A percentile compares a stretch with the other conserved stretches of the same genome.
Conservation (phyloP, 352 stramenopile species). For the Globisporangium ultimum region DNA sequence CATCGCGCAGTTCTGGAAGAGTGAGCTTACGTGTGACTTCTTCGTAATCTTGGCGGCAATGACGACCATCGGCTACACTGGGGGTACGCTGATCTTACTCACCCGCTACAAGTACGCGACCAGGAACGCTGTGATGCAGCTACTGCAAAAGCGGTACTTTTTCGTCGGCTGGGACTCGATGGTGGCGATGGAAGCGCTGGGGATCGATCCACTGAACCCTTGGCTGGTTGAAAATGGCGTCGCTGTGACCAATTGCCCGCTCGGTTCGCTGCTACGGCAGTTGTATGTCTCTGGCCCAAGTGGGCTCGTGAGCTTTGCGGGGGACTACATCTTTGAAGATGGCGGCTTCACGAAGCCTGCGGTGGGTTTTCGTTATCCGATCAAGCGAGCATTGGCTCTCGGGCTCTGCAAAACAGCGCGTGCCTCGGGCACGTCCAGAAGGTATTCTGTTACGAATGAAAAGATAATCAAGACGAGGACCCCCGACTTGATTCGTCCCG, state of each 20-base stretch:
- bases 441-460: neutral
- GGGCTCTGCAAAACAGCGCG: conserved; percentile 18
- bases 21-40: conserved; percentile 43
- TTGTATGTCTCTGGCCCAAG: conserved; percentile 39
- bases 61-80: conserved; percentile 11
- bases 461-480: neutral
- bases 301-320: conserved; percentile 23
- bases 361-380: conserved; percentile 13
- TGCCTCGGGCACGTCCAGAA: neutral
- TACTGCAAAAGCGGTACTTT: conserved; percentile 34
- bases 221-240: conserved; percentile 20
- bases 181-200: conserved; percentile 28
- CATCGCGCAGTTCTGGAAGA: conserved; percentile 37
- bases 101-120: conserved; percentile 25
- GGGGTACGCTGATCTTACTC: conserved; percentile 18
- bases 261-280: conserved; percentile 33
- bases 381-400: conserved; percentile 28
- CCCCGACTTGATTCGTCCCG: neutral
- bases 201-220: conserved; percentile 30
- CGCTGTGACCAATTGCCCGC: conserved; percentile 23
- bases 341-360: conserved; percentile 23
- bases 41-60: conserved; percentile 24
- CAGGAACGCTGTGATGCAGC: conserved; percentile 24
- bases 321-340: conserved; percentile 32
- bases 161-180: conserved; percentile 45